Percentiles rank a stretch among this genome's conserved stretches.
These are phyloP conservation scores for Syzygium grande DNA, from an alignment of 345 rosid species.

Conservation along the genomic window DNA sequence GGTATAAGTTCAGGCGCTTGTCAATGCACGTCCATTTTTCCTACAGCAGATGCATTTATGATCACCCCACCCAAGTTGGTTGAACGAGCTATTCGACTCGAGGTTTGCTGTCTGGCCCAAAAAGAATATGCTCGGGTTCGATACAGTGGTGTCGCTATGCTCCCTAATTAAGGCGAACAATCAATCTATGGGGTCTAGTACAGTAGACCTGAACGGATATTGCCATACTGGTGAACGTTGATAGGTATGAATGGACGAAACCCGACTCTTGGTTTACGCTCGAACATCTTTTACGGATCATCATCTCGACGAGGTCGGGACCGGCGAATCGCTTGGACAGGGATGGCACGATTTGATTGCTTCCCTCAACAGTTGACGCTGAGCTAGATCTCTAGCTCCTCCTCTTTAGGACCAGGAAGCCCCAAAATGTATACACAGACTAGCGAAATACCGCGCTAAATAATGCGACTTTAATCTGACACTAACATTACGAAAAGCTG, in stretches of 20 bases:
- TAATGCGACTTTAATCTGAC: background rate
- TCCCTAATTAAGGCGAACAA: background rate
- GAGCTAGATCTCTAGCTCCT: background rate
- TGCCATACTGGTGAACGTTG: background rate
- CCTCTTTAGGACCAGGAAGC: background rate
- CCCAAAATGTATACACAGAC: background rate
- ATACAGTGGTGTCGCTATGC: background rate
- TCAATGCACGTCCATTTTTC: background rate
- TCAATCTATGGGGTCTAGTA: background rate
- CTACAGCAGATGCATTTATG: background rate
- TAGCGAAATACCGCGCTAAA: background rate
- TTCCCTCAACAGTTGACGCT: background rate
- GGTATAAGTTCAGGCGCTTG: background rate
- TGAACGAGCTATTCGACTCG: background rate
- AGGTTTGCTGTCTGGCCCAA: background rate
- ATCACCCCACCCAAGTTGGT: background rate
- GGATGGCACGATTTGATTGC: background rate
- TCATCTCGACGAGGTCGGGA: background rate
- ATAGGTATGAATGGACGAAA: background rate
- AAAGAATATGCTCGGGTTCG: background rate
- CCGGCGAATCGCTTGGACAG: background rate
- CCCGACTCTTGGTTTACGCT: background rate
- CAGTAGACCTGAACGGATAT: background rate
- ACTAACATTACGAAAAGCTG: background rate
- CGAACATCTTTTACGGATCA: background rate